A percentile compares a stretch with the other conserved stretches of the same genome.
Evolutionary conservation across 345 rosid species (phyloP).

Genomic region (Eucalyptus curtisii): DNA sequence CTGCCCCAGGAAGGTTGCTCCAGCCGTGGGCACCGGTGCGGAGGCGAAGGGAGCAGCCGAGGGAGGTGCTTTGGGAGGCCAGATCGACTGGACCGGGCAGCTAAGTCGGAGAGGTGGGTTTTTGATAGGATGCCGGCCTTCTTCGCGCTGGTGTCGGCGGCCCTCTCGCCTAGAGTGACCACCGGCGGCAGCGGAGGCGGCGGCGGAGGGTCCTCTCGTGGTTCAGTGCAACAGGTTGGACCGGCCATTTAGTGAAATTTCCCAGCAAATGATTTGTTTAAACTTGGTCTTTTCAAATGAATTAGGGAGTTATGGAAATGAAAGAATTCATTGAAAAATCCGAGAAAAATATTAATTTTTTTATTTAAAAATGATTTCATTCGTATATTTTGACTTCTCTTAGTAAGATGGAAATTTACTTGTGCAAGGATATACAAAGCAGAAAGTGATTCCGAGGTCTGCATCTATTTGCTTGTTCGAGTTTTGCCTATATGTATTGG

Average conservation of each 20-base stretch:
- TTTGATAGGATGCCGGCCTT: constrained; percentile 1
- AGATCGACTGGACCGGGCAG: constrained; percentile 1
- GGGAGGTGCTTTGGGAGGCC: constrained; percentile 18
- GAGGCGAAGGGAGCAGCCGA: constrained; percentile 17
- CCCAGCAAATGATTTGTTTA: no score
- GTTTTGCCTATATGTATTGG: neutral
- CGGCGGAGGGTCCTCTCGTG: constrained; percentile 22
- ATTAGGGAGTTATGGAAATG: neutral
- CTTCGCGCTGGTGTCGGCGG: neutral
- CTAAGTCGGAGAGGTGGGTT: constrained; percentile 46
- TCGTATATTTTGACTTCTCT: neutral
- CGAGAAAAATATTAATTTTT: neutral
- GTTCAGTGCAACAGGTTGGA: constrained; percentile 2
- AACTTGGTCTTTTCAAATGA: neutral
- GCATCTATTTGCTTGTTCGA: neutral
- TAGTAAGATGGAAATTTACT: neutral
- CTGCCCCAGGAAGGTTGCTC: constrained; percentile 31
- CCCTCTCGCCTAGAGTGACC: constrained; percentile 24
- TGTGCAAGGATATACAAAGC: neutral
- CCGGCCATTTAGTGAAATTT: neutral
- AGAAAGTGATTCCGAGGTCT: neutral
- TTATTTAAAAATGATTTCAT: neutral
- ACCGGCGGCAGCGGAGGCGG: neutral
- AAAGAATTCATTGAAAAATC: neutral
- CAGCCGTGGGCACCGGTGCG: constrained; percentile 21